These are phyloP conservation scores for Polychaeton citri DNA, from an alignment of 2,329 filamentous ascomycete genomes.

Conservation along the genomic window DNA sequence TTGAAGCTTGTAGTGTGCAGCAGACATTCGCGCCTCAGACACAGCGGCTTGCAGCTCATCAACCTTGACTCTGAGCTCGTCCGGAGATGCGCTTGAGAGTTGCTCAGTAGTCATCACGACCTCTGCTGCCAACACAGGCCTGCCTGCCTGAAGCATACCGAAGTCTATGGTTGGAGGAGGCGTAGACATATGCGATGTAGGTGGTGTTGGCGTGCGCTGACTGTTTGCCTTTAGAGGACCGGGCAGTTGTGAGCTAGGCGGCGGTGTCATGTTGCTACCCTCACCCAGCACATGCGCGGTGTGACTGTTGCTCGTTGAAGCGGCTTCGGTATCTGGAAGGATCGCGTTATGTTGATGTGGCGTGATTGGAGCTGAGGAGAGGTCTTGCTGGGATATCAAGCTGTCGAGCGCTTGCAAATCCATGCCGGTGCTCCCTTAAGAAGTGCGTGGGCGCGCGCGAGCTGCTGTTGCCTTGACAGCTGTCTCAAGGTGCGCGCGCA, in stretches of 20 bases:
- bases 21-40: constrained; percentile 64
- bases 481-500: background rate
- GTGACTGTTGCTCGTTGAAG: background rate
- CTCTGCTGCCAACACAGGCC: constrained; percentile 20
- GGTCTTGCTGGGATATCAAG: background rate
- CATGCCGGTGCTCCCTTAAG: background rate
- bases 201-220: constrained; percentile 36
- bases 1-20: constrained; percentile 82
- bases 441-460: background rate
- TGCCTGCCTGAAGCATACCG: constrained; percentile 20
- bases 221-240: constrained; percentile 20
- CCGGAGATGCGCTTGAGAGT: constrained; percentile 37
- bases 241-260: constrained; percentile 47
- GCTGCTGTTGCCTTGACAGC: background rate
- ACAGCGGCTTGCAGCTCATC: constrained; percentile 38
- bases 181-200: constrained; percentile 34
- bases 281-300: background rate
- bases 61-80: constrained; percentile 42
- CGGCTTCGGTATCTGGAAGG: background rate
- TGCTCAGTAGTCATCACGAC: constrained; percentile 34
- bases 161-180: constrained; percentile 30
- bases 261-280: constrained; percentile 44
- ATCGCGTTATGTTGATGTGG: background rate
- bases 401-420: background rate
- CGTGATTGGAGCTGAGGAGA: background rate